Evolutionary conservation across 768 basidiomycete species (phyloP).

Genomic region (Pleurotus ostreatus): DNA sequence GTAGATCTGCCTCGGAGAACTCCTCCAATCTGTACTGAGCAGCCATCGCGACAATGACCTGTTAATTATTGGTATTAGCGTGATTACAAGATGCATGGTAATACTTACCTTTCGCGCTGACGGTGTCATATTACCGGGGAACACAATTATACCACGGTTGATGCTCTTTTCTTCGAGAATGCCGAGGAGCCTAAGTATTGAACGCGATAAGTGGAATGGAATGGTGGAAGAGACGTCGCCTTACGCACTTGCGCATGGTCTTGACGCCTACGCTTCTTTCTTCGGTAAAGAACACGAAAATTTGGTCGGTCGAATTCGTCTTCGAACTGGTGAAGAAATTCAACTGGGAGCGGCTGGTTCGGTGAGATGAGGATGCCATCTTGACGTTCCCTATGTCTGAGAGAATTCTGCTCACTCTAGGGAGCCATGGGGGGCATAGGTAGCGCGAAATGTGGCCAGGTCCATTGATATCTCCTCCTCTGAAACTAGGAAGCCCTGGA

Average conservation of each 20-base stretch:
- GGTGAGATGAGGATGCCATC: slow-evolving; percentile 10
- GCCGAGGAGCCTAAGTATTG: slow-evolving; percentile 61
- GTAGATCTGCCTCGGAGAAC: slow-evolving; percentile 92
- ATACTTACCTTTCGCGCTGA: slow-evolving; percentile 83
- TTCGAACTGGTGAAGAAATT: slow-evolving; percentile 85
- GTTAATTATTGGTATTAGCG: slow-evolving; percentile 3
- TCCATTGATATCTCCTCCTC: slow-evolving; percentile 93
- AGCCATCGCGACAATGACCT: slow-evolving; percentile 94
- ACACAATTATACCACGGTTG: slow-evolving; percentile 89
- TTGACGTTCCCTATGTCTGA: background rate
- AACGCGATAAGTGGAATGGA: slow-evolving; percentile 8
- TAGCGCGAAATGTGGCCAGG: slow-evolving; percentile 68
- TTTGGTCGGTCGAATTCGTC: slow-evolving; percentile 66
- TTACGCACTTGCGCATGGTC: slow-evolving; percentile 90
- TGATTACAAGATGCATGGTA: background rate
- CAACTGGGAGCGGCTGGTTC: slow-evolving; percentile 73
- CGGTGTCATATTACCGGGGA: slow-evolving; percentile 94
- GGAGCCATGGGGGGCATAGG: slow-evolving; percentile 69
- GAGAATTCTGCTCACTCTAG: slow-evolving; percentile 72
- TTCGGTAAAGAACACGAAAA: slow-evolving; percentile 95
- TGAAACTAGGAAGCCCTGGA: slow-evolving; percentile 87
- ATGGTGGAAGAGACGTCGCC: background rate
- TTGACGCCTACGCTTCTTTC: slow-evolving; percentile 95
- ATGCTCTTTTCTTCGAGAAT: slow-evolving; percentile 93
- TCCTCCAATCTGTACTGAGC: slow-evolving; percentile 87